Base-by-base conservation (phyloP, 2,329 filamentous ascomycete genomes). In the Didymella segeticola region DNA sequence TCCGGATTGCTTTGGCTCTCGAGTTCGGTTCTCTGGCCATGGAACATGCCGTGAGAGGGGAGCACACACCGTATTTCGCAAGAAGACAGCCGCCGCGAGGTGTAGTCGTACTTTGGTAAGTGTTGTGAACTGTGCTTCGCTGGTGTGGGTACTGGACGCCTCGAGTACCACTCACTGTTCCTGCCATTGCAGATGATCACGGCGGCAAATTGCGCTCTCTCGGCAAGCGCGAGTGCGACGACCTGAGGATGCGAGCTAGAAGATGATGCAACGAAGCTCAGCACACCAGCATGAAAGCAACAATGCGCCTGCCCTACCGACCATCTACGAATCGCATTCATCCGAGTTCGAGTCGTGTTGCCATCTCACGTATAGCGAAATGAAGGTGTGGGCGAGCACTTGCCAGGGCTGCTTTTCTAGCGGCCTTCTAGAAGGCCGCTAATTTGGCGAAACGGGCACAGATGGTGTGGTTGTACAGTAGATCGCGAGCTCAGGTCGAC, bases 371-470 rank as follows among this genome's bases (percentile, higher is more conserved):
- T 31, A 42, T 53, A 62, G 58, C 61, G 62, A 68, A 34, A 66
- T 69, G 58, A 67, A 62, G 60, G 57, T 26, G 53, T 61, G 59
- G 68, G 66, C 61, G 67, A 68, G 59, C 53, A 51, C 25, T 48
- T 58, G 42, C 52, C 52, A 60, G 47, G 57, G 56, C 51, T 45
- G 43, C 25, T 30, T 14, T 67, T 68, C 67, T 66, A 46, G 67
- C 68, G 69, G 48, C 53, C 49, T 59, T 61, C 66, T 70, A 69
- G 68, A 71, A 70, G 59, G 54, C 29, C 51, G 46, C 64, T 69
- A 68, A 47, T 5, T 54, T 62, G 39, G 58, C 67, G 67, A 70
- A 65, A 69, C 67, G 47, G 47, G 56, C 59, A 53, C 56, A 56
- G 50, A 57, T 57, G 60, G 53, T 59, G 50, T 41, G 55, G 47